phyloP scores from a whole-genome alignment of 768 basidiomycete genomes.

The Grammothele lineata region DNA sequence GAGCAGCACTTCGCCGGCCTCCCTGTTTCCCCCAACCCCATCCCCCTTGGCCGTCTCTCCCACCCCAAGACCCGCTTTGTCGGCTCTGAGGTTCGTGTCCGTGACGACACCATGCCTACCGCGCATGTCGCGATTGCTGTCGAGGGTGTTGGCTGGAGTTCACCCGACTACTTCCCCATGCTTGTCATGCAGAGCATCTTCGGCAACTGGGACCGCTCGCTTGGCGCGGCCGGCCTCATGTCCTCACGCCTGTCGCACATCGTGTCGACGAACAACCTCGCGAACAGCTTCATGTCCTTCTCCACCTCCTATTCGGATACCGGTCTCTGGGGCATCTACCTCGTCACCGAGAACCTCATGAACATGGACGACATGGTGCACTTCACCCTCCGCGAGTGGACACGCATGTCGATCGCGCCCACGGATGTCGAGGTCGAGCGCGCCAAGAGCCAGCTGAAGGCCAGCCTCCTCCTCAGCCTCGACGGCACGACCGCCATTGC shows the following conservation, averaged over 20 bases:
- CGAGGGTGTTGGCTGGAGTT: constrained; percentile 97
- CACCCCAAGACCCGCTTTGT: constrained; percentile 79
- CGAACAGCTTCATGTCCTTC: constrained; percentile 99
- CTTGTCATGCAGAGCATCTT: constrained; percentile 96
- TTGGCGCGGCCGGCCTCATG: constrained; percentile 85
- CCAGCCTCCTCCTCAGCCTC: constrained; percentile 80
- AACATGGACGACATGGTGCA: constrained; percentile 93
- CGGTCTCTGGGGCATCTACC: constrained; percentile 98
- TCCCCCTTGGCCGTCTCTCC: constrained; percentile 78
- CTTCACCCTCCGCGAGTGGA: constrained; percentile 95
- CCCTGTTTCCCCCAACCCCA: constrained; percentile 82
- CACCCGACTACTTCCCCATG: constrained; percentile 99
- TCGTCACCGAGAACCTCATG: constrained; percentile 90
- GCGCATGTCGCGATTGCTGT: constrained; percentile 96
- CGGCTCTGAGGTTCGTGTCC: constrained; percentile 92
- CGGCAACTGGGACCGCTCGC: constrained; percentile 98
- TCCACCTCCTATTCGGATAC: constrained; percentile 98
- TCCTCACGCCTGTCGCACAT: constrained; percentile 91
- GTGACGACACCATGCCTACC: constrained; percentile 86
- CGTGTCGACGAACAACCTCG: constrained; percentile 89
- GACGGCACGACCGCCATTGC: constrained; percentile 97
- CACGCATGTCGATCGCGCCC: constrained; percentile 87
- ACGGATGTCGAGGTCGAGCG: constrained; percentile 88
- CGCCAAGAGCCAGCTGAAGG: constrained; percentile 98
- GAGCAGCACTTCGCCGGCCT: constrained; percentile 90